Evolutionary conservation across 805 yeast species (phyloP), one percentile per base, ranked within the genome.

Genomic region (Candida xyloterini): DNA sequence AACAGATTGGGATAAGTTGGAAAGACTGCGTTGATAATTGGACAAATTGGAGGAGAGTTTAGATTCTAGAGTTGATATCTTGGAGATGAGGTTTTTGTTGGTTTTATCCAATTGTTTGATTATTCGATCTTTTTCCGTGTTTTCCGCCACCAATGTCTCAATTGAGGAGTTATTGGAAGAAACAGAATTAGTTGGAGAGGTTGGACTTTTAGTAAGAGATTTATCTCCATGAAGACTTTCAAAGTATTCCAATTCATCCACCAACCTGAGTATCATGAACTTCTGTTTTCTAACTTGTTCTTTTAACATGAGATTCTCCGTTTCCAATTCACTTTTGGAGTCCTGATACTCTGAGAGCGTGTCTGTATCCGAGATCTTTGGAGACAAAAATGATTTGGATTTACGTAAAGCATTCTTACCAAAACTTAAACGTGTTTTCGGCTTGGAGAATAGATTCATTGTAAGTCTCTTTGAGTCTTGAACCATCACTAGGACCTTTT

Each of bases 281-380:
- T 59, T 59, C 31, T 59, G 63, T 20, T 53, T 51, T 3, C 35
- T 29, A 4, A 56, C 58, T 35, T 58, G 63, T 25, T 58, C 60
- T 11, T 36, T 33, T 10, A 58, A 35, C 53, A 56, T 43, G 5
- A 35, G 35, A 30, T 58, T 57, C 26, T 42, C 41, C 10, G 45
- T 24, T 22, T 35, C 49, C 14, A 58, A 35, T 5, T 23, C 25
- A 7, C 6, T 18, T 18, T 18, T 18, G 20, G 20, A 18, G 6
- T 18, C 20, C 7, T 11, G n/a, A 23, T 23, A 7, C 8, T 23
- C 25, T 5, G 9, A 5, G n/a, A 23, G 7, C 25, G n/a, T 10
- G 25, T 9, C 20, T 35, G 11, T 26, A 26, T 14, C 26, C 10
- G 27, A n/a, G 3, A 23, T 9, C 25, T 26, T 32, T 24, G 33